Evolutionary conservation across 202 grass and related monocot species (phyloP).

Genomic region (Alloteropsis angusta): DNA sequence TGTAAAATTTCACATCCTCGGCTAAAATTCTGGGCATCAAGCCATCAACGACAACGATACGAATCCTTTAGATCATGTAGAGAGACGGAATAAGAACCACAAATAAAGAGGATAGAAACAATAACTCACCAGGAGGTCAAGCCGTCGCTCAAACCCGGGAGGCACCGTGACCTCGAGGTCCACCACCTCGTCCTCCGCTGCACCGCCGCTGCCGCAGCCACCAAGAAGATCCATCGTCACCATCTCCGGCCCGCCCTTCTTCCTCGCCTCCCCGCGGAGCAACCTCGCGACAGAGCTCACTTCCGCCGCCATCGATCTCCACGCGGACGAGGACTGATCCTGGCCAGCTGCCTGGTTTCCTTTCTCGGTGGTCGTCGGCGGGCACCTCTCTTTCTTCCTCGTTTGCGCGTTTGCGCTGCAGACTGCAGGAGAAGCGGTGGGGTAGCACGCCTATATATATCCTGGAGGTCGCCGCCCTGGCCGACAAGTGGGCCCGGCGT

Average conservation of each 20-base stretch:
- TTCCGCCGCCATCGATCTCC: conserved; percentile 47
- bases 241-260: conserved; percentile 40
- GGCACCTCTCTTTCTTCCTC: neutral
- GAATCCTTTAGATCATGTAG: neutral
- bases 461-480: neutral
- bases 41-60: neutral
- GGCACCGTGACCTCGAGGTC: conserved; percentile 65
- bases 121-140: conserved; percentile 44
- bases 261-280: conserved; percentile 41
- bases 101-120: too few species aligned
- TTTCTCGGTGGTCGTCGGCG: neutral
- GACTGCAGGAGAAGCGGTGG: conserved; percentile 11
- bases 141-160: conserved; percentile 52
- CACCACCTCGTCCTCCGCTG: conserved; percentile 34
- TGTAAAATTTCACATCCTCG: neutral
- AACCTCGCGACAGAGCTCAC: conserved; percentile 52
- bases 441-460: conserved; percentile 24
- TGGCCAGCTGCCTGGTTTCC: neutral
- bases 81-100: neutral
- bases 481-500: conserved; percentile 9
- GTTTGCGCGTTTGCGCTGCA: neutral
- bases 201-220: conserved; percentile 6
- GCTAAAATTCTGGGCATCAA: neutral
- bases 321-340: neutral
- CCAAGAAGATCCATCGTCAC: conserved; percentile 75